Evolutionary conservation across 176 grass and related monocot species (phyloP).

Genomic region (Oryza glumipatula): DNA sequence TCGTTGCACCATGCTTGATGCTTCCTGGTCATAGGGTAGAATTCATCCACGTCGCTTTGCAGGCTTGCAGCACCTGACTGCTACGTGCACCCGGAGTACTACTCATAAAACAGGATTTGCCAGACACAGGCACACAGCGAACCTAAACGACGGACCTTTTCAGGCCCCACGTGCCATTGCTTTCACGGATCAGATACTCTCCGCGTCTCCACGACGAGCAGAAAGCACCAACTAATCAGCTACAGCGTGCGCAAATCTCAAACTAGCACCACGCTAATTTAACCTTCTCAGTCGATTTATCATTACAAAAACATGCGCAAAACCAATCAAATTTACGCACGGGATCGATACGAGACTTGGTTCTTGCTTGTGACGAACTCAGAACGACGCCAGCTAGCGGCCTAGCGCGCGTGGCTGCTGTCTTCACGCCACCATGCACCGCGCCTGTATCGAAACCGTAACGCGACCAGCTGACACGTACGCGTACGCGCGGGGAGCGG

Average conservation of each 20-base stretch:
- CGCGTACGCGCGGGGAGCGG: background rate
- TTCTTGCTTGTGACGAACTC: slow-evolving; percentile 17
- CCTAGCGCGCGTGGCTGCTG: background rate
- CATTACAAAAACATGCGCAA: slow-evolving; percentile 8
- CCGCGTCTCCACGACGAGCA: background rate
- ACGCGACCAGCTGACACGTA: background rate
- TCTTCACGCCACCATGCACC: slow-evolving; percentile 52
- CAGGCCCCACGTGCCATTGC: slow-evolving; percentile 11
- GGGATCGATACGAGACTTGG: background rate
- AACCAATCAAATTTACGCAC: background rate
- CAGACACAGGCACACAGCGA: too few species aligned
- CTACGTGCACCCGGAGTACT: background rate
- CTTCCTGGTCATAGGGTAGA: background rate
- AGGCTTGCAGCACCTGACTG: background rate
- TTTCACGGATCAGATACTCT: slow-evolving; percentile 33
- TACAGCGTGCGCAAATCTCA: background rate
- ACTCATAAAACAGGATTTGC: too few species aligned
- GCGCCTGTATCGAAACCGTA: background rate
- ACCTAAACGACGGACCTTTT: background rate
- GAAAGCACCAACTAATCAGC: background rate
- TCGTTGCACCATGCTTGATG: background rate
- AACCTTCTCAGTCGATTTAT: background rate
- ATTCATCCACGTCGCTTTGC: slow-evolving; percentile 29
- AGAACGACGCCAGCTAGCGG: background rate
- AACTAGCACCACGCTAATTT: background rate